phyloP scores from a whole-genome alignment of 352 stramenopile species.

The Phytopythium mirpurense region DNA sequence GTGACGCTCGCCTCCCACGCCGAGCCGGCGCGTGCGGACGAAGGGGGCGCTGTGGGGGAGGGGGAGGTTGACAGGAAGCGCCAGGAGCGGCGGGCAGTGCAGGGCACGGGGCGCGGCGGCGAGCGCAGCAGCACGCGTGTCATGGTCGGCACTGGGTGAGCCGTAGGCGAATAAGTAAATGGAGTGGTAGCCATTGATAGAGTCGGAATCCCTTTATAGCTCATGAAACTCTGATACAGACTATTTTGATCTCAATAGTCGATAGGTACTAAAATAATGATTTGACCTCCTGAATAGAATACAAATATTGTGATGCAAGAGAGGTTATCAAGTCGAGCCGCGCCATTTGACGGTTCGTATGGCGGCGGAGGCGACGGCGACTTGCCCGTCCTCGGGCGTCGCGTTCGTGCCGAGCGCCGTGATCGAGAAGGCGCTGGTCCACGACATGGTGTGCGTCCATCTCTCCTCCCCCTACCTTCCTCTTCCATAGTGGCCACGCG shows the following conservation, averaged over 20 bases:
- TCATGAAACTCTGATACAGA: neutral
- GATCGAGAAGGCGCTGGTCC: constrained; percentile 37
- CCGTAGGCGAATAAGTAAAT: no score
- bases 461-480: neutral
- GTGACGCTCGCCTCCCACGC: constrained; percentile 32
- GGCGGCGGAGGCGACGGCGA: no score
- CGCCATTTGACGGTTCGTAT: no score
- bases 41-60: neutral
- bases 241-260: no score
- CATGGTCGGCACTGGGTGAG: no score
- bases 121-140: neutral
- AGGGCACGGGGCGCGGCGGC: no score
- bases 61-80: neutral
- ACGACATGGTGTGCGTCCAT: constrained; percentile 46
- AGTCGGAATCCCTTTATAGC: no score
- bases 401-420: constrained; percentile 42
- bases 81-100: neutral
- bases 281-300: neutral
- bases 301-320: neutral
- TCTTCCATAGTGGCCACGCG: no score
- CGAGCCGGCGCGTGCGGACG: constrained; percentile 3
- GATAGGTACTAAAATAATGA: neutral
- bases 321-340: neutral
- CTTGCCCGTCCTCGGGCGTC: constrained; percentile 4
- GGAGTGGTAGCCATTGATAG: no score